Percentiles rank a stretch among this genome's conserved stretches.
Conservation (phyloP, 495 filamentous ascomycete genomes). For the Aspergillus mulundensis region DNA sequence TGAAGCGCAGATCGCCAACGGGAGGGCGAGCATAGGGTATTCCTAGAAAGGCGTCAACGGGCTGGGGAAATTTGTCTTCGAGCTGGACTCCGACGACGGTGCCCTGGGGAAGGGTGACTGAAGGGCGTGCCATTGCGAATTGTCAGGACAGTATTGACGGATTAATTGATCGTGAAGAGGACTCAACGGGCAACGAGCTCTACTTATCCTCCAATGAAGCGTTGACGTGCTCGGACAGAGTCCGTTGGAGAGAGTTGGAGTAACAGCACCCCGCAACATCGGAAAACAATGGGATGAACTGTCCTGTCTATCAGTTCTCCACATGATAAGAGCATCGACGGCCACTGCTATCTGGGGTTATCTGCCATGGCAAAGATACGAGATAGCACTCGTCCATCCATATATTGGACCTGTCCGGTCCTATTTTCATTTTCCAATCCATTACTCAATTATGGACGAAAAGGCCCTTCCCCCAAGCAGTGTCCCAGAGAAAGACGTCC, state of each 20-base stretch:
- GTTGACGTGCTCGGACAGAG: conserved; percentile 3
- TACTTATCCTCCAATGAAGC: conserved; percentile 4
- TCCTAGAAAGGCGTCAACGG: conserved; percentile 55
- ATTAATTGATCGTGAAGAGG: not conserved
- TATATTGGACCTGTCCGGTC: not conserved
- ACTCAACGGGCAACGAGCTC: not conserved
- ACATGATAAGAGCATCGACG: not conserved
- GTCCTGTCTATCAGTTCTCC: not conserved
- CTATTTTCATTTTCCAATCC: not conserved
- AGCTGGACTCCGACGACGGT: conserved; percentile 48
- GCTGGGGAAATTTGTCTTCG: conserved; percentile 35
- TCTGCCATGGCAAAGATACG: not conserved
- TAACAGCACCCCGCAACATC: not conserved
- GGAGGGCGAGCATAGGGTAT: conserved; percentile 58
- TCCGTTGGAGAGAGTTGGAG: not conserved
- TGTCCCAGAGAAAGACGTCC: conserved; percentile 13
- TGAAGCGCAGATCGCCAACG: conserved; percentile 53
- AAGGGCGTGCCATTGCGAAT: conserved; percentile 18
- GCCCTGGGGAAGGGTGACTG: conserved; percentile 49
- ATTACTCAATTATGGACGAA: not conserved
- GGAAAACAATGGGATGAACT: not conserved
- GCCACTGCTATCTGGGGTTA: not conserved
- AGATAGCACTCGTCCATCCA: not conserved
- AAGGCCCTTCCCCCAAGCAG: not conserved
- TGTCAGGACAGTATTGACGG: not conserved